Conservation (phyloP, 83 land plant genomes). For the Diphasiastrum complanatum region DNA sequence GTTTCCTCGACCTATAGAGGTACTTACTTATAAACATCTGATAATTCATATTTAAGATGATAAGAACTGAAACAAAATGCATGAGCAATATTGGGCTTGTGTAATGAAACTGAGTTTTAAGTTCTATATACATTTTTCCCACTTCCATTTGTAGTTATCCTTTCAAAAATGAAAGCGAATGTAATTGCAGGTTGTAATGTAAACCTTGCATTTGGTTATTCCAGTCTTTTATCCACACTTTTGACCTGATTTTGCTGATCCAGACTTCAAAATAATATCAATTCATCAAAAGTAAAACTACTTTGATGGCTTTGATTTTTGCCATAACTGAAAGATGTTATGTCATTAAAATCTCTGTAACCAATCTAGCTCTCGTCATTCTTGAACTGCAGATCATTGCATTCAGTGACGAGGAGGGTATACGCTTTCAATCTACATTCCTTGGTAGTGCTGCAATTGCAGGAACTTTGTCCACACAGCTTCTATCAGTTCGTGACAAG, state of each 20-base stretch:
- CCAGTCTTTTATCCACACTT: no score
- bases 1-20: conserved; percentile 86
- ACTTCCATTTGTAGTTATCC: no score
- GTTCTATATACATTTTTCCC: no score
- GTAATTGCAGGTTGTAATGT: no score
- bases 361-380: conserved; percentile 7
- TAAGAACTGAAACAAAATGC: background rate
- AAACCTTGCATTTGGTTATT: no score
- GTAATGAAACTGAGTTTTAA: no score
- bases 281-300: no score
- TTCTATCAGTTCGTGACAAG: conserved; percentile 55
- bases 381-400: conserved; percentile 65
- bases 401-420: conserved; percentile 98
- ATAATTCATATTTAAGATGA: background rate
- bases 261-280: no score
- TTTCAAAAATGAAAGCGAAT: no score
- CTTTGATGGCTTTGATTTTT: no score
- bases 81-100: background rate
- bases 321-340: background rate
- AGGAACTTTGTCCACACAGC: conserved; percentile 56
- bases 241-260: no score
- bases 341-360: background rate
- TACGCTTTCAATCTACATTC: conserved; percentile 92
- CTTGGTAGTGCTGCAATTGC: conserved; percentile 94
- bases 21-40: conserved; percentile 27